Evolutionary conservation across 257 asterid genomes (phyloP).

Genomic region (Solanum commersonii): DNA sequence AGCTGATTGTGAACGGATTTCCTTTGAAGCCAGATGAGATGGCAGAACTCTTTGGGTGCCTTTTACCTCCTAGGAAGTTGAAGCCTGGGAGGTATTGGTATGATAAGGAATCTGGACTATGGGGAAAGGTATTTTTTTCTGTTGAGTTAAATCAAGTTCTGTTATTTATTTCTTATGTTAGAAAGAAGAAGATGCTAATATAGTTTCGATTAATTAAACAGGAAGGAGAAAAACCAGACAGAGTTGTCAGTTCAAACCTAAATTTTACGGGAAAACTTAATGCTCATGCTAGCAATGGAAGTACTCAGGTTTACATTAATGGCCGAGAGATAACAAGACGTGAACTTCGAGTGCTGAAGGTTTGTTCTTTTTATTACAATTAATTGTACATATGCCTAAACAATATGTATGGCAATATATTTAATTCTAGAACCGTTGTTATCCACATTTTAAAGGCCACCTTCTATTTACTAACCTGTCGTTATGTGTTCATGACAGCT

Average conservation of each 20-base stretch:
- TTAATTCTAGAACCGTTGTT: background rate
- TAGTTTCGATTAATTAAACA: slow-evolving; percentile 21
- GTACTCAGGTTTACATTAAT: slow-evolving; percentile 82
- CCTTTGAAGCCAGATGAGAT: slow-evolving; percentile 78
- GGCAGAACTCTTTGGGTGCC: slow-evolving; percentile 74
- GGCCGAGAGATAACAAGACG: slow-evolving; percentile 93
- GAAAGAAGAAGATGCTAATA: slow-evolving; percentile 7
- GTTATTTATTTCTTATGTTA: background rate
- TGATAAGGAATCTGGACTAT: slow-evolving; percentile 87
- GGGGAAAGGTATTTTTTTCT: slow-evolving; percentile 69
- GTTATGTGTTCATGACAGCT: background rate
- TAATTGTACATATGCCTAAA: background rate
- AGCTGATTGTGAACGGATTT: slow-evolving; percentile 70
- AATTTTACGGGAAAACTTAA: slow-evolving; percentile 82
- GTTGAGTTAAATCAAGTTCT: slow-evolving; percentile 1
- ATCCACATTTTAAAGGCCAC: background rate
- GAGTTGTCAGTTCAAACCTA: slow-evolving; percentile 68
- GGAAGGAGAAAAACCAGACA: slow-evolving; percentile 97
- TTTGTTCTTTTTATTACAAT: slow-evolving; percentile 11
- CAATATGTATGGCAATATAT: background rate
- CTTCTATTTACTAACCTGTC: background rate
- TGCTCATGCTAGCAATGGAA: slow-evolving; percentile 83
- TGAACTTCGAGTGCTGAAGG: slow-evolving; percentile 84
- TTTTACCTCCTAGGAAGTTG: slow-evolving; percentile 68
- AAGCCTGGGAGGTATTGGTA: slow-evolving; percentile 96